phyloP scores from a whole-genome alignment of 2,329 filamentous ascomycete species.

The Ustulina deusta region DNA sequence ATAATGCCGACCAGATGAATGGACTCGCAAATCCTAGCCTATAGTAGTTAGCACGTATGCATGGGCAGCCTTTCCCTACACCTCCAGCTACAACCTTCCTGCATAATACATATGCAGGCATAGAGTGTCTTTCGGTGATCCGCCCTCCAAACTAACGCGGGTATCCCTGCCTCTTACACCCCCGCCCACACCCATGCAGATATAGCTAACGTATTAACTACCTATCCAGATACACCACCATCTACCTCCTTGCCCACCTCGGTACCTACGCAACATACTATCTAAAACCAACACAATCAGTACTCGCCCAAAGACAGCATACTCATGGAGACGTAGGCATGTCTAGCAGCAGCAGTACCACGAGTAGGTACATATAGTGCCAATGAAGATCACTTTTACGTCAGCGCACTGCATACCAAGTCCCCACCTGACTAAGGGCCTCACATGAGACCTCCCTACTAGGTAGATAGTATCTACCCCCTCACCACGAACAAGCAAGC shows the following conservation, averaged over 20 bases:
- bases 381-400: slow-evolving; percentile 15
- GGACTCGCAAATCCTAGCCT: slow-evolving; percentile 3
- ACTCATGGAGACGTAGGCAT: neutral
- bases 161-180: neutral
- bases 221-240: neutral
- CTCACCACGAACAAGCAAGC: neutral
- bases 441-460: neutral
- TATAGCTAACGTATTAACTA: neutral
- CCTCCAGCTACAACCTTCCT: too few relatives aligned
- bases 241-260: neutral
- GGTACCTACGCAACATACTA: neutral
- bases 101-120: neutral
- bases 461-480: neutral
- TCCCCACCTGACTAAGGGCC: slow-evolving; percentile 30
- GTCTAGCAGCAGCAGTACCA: neutral
- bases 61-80: too few relatives aligned
- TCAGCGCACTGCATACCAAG: slow-evolving; percentile 26
- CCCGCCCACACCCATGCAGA: neutral
- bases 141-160: too few relatives aligned
- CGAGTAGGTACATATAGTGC: too few relatives aligned
- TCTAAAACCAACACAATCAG: too few relatives aligned
- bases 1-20: neutral
- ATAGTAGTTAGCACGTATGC: too few relatives aligned
- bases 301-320: neutral
- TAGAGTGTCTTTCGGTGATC: too few relatives aligned